Base-by-base conservation (phyloP, 345 rosid genomes). In the Citrus hindsii region DNA sequence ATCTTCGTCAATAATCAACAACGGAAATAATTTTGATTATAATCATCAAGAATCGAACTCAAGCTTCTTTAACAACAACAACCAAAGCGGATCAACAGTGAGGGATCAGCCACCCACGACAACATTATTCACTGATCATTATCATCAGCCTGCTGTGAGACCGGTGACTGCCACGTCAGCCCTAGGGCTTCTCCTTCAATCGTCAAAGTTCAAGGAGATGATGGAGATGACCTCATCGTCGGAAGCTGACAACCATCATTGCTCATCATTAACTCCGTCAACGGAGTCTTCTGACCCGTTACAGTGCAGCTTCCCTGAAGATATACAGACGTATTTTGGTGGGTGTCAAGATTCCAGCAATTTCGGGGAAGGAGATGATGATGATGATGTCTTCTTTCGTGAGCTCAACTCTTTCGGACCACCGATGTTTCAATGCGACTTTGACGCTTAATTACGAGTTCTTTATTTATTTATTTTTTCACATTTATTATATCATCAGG, bases 271-370 rank as follows among this genome's bases (percentile, higher is more conserved):
- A 4, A 75, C 86, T 0, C 77, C 83, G 64, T 74, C 80, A 7
- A 66, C 53, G 19, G 89, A 90, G 53, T 79, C 80, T 35, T 79
- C 80, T 7, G 77, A 61, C 2, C 78, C 46, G n/a, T 74, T 80
- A 7, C 90, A 80, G 24, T 83, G 92, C 82, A 90, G 89, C 81
- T 93, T 93, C 73, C 98, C 98, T 0, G 97, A 91, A 25, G 93
- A 93, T 28, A 84, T 93, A 5, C 95, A 91, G 64, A 95, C 97
- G 0, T 93, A 84, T 76, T 95, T 95, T 27, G 88, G 78, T 33
- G 87, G 77, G 59, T 85, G 90, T 69, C 94, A 88, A 74, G 93
- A 93, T 24, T 79, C 92, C 18, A 80, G 81, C 80, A 79, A 82
- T 77, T 81, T 71, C n/a, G 75, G 74, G 1, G 87, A 85, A 12